Conservation (phyloP, 2,329 filamentous ascomycete species). For the Fusarium stilboides region DNA sequence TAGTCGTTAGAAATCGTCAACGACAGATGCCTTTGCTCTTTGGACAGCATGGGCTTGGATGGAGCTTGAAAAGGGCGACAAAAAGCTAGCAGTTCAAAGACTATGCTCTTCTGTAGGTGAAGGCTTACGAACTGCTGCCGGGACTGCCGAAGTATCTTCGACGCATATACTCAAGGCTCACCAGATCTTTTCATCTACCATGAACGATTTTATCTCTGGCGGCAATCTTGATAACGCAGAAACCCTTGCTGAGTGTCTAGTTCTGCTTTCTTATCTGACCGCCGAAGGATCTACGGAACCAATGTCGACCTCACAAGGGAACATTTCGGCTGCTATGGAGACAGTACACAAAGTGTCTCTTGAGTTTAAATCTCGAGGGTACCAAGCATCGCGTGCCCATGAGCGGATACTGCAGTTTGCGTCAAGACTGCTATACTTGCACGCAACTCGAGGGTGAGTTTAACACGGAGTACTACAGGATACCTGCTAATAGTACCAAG, state of each 20-base stretch:
- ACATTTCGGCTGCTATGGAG: conserved; percentile 66
- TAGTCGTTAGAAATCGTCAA: conserved; percentile 30
- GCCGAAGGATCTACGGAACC: conserved; percentile 60
- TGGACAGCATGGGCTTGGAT: conserved; percentile 79
- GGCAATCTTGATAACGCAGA: conserved; percentile 65
- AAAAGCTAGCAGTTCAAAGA: conserved; percentile 54
- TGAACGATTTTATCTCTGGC: conserved; percentile 70
- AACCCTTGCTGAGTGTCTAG: conserved; percentile 72
- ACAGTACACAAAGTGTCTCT: conserved; percentile 60
- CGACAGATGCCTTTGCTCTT: conserved; percentile 57
- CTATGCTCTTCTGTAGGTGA: conserved; percentile 60
- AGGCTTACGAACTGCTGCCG: conserved; percentile 28
- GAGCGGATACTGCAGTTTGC: conserved; percentile 80
- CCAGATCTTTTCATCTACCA: conserved; percentile 67
- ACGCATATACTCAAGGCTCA: conserved; percentile 67
- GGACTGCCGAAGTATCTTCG: conserved; percentile 46
- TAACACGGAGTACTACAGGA: not conserved
- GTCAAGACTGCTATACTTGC: conserved; percentile 75
- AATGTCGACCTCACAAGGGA: conserved; percentile 65
- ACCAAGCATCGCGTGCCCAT: conserved; percentile 57
- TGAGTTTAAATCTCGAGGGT: conserved; percentile 59
- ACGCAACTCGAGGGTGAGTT: conserved; percentile 71
- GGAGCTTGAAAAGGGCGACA: conserved; percentile 64
- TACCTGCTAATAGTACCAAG: conserved; percentile 54
- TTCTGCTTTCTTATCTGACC: conserved; percentile 78